Evolutionary conservation across 257 asterid species (phyloP).

Genomic region (Gentiana straminea): DNA sequence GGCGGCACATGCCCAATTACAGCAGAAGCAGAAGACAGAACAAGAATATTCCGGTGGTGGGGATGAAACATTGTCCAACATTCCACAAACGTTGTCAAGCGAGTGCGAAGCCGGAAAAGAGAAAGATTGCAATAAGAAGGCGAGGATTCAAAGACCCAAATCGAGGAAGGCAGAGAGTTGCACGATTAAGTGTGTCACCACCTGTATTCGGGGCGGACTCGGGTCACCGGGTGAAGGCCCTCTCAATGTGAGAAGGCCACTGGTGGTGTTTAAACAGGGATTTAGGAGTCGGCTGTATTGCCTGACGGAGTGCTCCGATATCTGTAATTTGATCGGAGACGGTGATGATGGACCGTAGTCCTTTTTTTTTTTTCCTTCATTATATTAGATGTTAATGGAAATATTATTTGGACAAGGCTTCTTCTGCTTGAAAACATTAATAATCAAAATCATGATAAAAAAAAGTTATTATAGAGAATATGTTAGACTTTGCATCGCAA

Average conservation of each 20-base stretch:
- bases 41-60: constrained; percentile 32
- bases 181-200: constrained; percentile 56
- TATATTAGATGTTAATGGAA: no score
- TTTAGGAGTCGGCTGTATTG: constrained; percentile 81
- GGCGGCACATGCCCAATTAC: not conserved
- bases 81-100: constrained; percentile 68
- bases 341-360: constrained; percentile 73
- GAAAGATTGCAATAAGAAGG: constrained; percentile 40
- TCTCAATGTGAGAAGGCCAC: constrained; percentile 65
- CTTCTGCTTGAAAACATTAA: no score
- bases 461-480: no score
- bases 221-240: constrained; percentile 99
- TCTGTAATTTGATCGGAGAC: constrained; percentile 80
- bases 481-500: no score
- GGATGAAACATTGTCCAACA: constrained; percentile 53
- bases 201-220: constrained; percentile 74
- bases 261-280: constrained; percentile 80
- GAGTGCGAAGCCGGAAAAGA: constrained; percentile 38
- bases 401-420: no score
- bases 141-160: constrained; percentile 69
- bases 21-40: not conserved
- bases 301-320: constrained; percentile 81
- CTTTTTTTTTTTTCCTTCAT: no score
- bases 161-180: constrained; percentile 77
- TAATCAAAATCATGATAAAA: no score